Conservation (phyloP, 345 rosid species). For the Gossypium ekmanianum region DNA sequence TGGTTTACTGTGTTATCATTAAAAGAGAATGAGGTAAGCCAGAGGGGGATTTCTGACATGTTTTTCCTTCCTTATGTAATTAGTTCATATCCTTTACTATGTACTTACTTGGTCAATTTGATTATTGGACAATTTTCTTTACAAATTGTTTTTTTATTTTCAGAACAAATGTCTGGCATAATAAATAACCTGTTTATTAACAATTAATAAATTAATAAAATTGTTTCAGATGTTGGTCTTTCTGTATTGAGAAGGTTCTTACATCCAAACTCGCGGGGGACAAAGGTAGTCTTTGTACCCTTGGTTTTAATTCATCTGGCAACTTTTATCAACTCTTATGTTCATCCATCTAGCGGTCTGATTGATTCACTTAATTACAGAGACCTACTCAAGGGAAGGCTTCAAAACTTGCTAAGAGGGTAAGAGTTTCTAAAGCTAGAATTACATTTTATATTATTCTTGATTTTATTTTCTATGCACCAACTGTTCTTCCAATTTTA, state of each 20-base stretch:
- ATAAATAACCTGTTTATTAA: background rate
- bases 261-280: conserved; percentile 39
- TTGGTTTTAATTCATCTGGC: background rate
- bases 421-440: conserved; percentile 32
- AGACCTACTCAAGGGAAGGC: conserved; percentile 72
- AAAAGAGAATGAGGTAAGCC: too few relatives aligned
- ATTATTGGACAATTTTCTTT: background rate
- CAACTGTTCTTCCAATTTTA: background rate
- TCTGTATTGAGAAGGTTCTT: conserved; percentile 81
- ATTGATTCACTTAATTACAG: conserved; percentile 60
- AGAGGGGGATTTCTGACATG: background rate
- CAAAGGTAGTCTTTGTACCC: conserved; percentile 51
- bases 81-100: background rate
- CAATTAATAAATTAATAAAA: conserved; percentile 15
- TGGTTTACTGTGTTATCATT: background rate
- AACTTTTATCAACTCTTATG: conserved; percentile 14
- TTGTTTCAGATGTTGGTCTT: conserved; percentile 85
- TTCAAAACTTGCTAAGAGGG: conserved; percentile 89
- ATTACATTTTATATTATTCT: background rate
- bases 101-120: background rate
- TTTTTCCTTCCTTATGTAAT: background rate
- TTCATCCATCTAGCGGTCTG: conserved; percentile 39
- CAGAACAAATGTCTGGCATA: background rate
- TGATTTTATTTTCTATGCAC: background rate
- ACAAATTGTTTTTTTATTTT: background rate